These are phyloP conservation scores for Entomortierella beljakovae DNA, from an alignment of 192 early-diverging fungal genomes.

Conservation along the genomic window DNA sequence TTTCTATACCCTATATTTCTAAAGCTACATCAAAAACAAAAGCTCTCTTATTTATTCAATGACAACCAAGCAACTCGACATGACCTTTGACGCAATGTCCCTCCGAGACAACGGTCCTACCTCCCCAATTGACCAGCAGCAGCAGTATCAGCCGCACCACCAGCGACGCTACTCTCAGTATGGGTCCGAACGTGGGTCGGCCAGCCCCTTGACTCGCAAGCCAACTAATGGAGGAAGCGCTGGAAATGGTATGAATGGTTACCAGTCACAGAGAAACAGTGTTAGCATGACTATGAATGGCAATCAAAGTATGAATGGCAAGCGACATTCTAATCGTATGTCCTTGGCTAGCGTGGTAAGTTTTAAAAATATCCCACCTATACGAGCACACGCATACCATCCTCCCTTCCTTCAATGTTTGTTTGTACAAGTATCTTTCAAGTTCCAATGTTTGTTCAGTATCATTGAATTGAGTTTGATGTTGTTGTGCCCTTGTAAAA, in stretches of 20 bases:
- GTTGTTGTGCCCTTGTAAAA: neutral
- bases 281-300: constrained; percentile 28
- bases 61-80: constrained; percentile 52
- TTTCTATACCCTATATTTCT: neutral
- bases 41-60: constrained; percentile 17
- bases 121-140: constrained; percentile 43
- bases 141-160: constrained; percentile 23
- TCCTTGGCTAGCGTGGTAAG: constrained; percentile 51
- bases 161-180: constrained; percentile 52
- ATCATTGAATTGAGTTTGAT: neutral
- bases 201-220: constrained; percentile 45
- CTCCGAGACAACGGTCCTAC: constrained; percentile 46
- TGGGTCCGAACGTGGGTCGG: constrained; percentile 41
- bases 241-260: constrained; percentile 14
- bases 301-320: constrained; percentile 30
- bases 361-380: neutral
- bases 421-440: neutral
- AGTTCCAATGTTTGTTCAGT: neutral
- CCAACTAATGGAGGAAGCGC: constrained; percentile 15
- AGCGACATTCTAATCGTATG: constrained; percentile 45
- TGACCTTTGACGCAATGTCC: constrained; percentile 51
- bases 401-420: neutral
- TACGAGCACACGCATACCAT: neutral
- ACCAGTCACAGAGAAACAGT: constrained; percentile 50
- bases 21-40: neutral